Evolutionary conservation across 352 stramenopile species (phyloP).

Genomic region (Plasmopara halstedii): DNA sequence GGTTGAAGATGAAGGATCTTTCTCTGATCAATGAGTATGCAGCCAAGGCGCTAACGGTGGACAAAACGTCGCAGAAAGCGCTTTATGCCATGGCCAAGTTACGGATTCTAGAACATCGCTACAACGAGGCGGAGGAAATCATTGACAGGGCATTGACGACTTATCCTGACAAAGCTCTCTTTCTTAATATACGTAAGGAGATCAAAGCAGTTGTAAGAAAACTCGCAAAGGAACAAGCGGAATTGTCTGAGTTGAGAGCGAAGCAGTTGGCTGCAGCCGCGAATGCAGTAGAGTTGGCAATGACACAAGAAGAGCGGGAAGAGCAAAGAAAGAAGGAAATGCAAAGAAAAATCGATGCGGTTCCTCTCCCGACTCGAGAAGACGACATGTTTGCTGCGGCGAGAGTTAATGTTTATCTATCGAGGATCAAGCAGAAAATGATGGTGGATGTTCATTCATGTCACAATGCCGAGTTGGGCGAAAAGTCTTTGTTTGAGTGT

Average conservation of each 20-base stretch:
- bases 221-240: constrained; percentile 14
- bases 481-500: constrained; percentile 57
- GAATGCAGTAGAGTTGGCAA: background rate
- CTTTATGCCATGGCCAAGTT: constrained; percentile 66
- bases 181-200: constrained; percentile 38
- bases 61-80: constrained; percentile 44
- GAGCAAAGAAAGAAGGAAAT: constrained; percentile 29
- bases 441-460: constrained; percentile 33
- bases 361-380: constrained; percentile 43
- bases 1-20: constrained; percentile 52
- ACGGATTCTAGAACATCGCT: constrained; percentile 51
- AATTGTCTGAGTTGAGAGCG: constrained; percentile 29
- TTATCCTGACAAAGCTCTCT: constrained; percentile 39
- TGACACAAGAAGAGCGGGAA: constrained; percentile 32
- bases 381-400: constrained; percentile 50
- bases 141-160: constrained; percentile 29
- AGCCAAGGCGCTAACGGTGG: constrained; percentile 40
- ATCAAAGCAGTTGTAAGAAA: constrained; percentile 33
- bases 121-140: constrained; percentile 34
- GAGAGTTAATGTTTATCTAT: constrained; percentile 57
- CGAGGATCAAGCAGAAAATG: constrained; percentile 54
- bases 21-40: constrained; percentile 54
- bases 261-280: constrained; percentile 13
- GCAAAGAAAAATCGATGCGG: constrained; percentile 26
- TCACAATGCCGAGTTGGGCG: constrained; percentile 42